Evolutionary conservation across 176 grass and related monocot genomes (phyloP).

Genomic region (Areca catechu): DNA sequence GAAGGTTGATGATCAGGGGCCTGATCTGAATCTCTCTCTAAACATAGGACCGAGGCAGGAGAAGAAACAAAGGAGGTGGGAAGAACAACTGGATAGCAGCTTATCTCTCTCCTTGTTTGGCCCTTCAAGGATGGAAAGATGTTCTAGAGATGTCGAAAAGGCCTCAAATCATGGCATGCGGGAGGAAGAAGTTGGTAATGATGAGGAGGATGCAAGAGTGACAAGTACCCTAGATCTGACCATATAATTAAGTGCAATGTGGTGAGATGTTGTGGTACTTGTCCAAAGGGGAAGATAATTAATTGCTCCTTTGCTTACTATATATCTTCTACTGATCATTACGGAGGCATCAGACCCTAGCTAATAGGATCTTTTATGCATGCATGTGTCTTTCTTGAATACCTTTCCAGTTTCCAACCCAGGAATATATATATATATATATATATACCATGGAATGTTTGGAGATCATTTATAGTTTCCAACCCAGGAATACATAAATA

Average conservation of each 20-base stretch:
- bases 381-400: conserved; percentile 1
- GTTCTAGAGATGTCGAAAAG: not conserved
- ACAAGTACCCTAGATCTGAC: conserved; percentile 55
- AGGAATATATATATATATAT: too few species aligned
- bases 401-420: too few species aligned
- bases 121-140: not conserved
- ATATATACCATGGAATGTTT: too few species aligned
- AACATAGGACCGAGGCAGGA: conserved; percentile 1
- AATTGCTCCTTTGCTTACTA: not conserved
- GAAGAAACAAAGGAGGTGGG: conserved; percentile 7
- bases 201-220: conserved; percentile 20
- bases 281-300: conserved; percentile 12
- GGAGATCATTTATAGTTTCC: not conserved
- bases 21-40: conserved; percentile 15
- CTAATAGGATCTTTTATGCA: not conserved
- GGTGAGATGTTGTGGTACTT: conserved; percentile 57
- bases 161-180: not conserved
- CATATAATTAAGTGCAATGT: conserved; percentile 24
- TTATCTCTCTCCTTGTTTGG: conserved; percentile 15
- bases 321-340: not conserved
- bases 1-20: not conserved
- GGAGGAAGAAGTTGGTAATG: conserved; percentile 3
- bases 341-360: not conserved
- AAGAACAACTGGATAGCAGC: conserved; percentile 4
- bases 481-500: conserved; percentile 2